A percentile compares a stretch with the other conserved stretches of the same genome.
phyloP scores from a whole-genome alignment of 148 eudicot species.

The Camellia japonica region DNA sequence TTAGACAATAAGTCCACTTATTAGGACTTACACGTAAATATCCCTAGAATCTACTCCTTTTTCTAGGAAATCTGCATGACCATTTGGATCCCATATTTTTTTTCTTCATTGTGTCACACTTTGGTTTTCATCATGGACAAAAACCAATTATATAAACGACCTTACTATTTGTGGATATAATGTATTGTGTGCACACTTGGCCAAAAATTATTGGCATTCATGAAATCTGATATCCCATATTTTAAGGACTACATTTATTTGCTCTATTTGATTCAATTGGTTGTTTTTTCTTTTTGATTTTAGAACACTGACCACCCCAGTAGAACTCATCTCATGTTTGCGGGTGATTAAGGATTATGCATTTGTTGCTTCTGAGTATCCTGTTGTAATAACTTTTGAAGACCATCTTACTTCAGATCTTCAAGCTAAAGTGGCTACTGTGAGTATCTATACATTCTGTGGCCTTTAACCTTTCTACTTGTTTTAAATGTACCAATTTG shows the following conservation, averaged over 20 bases:
- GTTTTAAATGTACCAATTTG: background rate
- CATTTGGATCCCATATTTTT: background rate
- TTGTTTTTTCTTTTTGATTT: background rate
- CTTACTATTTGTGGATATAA: too few species aligned
- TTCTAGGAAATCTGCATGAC: background rate
- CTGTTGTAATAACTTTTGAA: constrained; percentile 84
- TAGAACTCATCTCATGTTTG: constrained; percentile 63
- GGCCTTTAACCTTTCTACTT: background rate
- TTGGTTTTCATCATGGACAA: too few species aligned
- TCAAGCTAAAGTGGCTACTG: constrained; percentile 69
- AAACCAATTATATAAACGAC: too few species aligned
- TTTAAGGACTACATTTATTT: background rate
- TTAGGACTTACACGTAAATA: too few species aligned
- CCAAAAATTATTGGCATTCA: too few species aligned
- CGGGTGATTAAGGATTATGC: constrained; percentile 72
- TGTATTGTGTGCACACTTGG: too few species aligned
- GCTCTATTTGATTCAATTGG: background rate
- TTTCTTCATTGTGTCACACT: too few species aligned
- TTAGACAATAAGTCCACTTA: too few species aligned
- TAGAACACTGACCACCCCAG: constrained; percentile 79
- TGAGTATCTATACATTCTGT: constrained; percentile 14
- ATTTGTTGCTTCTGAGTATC: constrained; percentile 62
- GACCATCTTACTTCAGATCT: constrained; percentile 68
- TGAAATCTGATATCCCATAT: background rate
- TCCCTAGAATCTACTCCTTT: background rate